Evolutionary conservation across 257 asterid species (phyloP), one percentile per base, ranked within the genome.

Genomic region (Schizonepeta tenuifolia): DNA sequence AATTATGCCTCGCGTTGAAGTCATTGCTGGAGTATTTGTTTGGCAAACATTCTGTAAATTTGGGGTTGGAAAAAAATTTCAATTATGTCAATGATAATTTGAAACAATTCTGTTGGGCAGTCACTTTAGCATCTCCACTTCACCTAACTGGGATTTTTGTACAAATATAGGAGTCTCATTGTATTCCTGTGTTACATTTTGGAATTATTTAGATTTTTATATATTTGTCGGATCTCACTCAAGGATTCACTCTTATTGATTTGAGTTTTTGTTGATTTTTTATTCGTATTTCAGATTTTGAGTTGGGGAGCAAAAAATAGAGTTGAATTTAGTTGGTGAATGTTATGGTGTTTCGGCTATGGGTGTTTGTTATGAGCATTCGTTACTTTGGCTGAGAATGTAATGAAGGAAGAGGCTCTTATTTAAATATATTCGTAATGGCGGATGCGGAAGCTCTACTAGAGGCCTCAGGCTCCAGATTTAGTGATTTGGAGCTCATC

Each of bases 401-500:
- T 65, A 73, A 67, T 38, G 74, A 66, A 41, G 70, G 67, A 58
- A 65, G 76, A 56, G 53, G 36, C 33, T 38, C 64, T 33, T 61
- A 24, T 22, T 31, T 9, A 56, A 60, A 46, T 65, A 53, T 57
- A 59, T 21, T 64, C 72, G 43, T 26, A 53, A 94, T 94, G 98
- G 87, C 82, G 28, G 98, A 95, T 79, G 91, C 90, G 15, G 95
- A 85, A 9, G 88, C 86, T 69, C 85, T 95, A 24, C 35, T 95
- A 36, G 99, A 92, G 85, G 95, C 95, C 59, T 83, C 93, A 4
- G 97, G 96, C 10, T 81, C 91, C 73, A 90, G 99, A 86, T 95
- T 92, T 83, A 81, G 84, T 78, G 83, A 88, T 75, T 79, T 95
- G 87, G 99, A 92, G 85, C 96, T 95, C 55, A 95, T 95, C 56